Evolutionary conservation across 352 stramenopile species (phyloP), one percentile per base, ranked within the genome.

Genomic region (Pythium vanterpoolii): DNA sequence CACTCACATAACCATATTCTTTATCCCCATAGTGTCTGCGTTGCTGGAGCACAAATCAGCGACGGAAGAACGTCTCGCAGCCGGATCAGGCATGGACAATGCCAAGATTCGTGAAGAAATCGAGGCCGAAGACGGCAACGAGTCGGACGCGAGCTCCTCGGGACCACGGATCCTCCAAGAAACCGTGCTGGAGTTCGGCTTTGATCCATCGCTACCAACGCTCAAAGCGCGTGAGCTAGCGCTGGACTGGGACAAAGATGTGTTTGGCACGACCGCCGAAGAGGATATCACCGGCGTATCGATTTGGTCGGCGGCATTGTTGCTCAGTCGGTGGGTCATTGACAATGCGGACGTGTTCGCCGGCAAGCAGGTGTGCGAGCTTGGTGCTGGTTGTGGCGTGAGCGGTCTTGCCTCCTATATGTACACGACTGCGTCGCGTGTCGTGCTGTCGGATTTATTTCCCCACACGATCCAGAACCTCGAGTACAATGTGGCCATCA

Each of bases 221-320:
- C 48, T 96, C 8, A 84, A 83, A 40, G 84, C 78, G 1, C 79
- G 86, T 21, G 86, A 96, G 65, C 68, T 96, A 28, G 86, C 83
- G 21, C 56, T 96, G 10, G 83, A 96, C 51, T 93, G 85, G 84
- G 77, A 81, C 53, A 87, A 89, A 52, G 81, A 89, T 34, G 86
- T 86, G 4, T 96, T 96, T 54, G 77, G 79, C 1, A 82, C 79
- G 9, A 89, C 71, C 7, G 86, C 84, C 1, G 81, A 92, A 27
- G 85, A 96, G 56, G 86, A 96, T 48, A 94, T 92, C 46, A 96
- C 86, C 2, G 86, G 86, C 18, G 83, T 96, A 10, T 92, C 83
- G 16, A 92, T 94, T 55, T 96, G 86, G 86, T 96, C 86, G n/a
- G 86, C 86, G 36, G 86, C 86, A 26, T 68, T 96, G 1, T 81